Percentiles rank a stretch among this genome's conserved stretches.
Evolutionary conservation across 2,329 filamentous ascomycete genomes (phyloP).

Genomic region (Colletotrichum sp.): DNA sequence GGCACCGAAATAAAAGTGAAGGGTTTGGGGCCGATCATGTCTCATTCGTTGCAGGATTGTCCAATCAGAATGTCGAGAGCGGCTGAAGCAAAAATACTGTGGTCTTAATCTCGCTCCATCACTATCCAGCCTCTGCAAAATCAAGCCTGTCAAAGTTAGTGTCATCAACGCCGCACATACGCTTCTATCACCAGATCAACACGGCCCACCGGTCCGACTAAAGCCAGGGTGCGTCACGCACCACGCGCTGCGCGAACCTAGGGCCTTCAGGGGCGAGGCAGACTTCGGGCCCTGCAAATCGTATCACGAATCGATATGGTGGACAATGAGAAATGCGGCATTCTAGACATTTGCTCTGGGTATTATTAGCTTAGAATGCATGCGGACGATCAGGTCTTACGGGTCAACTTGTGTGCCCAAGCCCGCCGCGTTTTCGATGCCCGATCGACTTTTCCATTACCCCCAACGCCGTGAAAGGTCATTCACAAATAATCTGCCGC

Average conservation of each 20-base stretch:
- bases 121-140: neutral
- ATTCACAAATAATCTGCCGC: neutral
- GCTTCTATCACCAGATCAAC: neutral
- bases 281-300: neutral
- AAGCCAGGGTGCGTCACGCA: neutral
- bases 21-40: neutral
- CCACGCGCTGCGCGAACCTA: neutral
- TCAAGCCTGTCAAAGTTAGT: neutral
- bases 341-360: slow-evolving; percentile 2
- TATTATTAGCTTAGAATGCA: slow-evolving; percentile 15
- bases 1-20: neutral
- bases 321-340: neutral
- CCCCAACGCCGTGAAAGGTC: slow-evolving; percentile 13
- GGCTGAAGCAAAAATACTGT: neutral
- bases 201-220: neutral
- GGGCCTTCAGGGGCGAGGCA: neutral
- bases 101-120: neutral
- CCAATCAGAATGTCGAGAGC: neutral
- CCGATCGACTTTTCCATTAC: slow-evolving; percentile 8
- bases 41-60: neutral
- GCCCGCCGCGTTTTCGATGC: neutral
- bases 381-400: slow-evolving; percentile 13
- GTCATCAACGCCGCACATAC: neutral
- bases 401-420: slow-evolving; percentile 10
- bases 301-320: neutral